Base-by-base conservation (phyloP, 1,139 yeast genomes). In the Lodderomyces parapsilosis region DNA sequence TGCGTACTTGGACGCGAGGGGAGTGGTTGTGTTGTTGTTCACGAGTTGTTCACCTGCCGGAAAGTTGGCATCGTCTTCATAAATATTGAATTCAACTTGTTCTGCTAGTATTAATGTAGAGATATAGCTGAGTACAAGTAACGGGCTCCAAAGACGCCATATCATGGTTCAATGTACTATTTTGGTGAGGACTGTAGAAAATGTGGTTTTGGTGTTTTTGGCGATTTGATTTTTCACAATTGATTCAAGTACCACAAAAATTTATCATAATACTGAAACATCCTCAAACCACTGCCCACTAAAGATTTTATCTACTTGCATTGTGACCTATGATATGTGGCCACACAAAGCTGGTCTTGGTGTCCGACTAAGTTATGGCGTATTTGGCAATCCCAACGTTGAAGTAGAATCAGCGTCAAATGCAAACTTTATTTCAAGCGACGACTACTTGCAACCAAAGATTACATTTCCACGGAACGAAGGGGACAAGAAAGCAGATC, bases 271-370 rank as follows among this genome's bases (percentile, higher is more conserved):
- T n/a, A n/a, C n/a, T n/a, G n/a, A n/a, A n/a, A n/a, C n/a, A n/a
- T n/a, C n/a, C n/a, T n/a, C n/a, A n/a, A n/a, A n/a, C n/a, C n/a
- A n/a, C n/a, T n/a, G n/a, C n/a, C n/a, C n/a, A n/a, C n/a, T n/a
- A n/a, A n/a, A n/a, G n/a, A n/a, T n/a, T n/a, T n/a, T n/a, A n/a
- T n/a, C n/a, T n/a, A n/a, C n/a, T 8, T 20, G 23, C 23, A 8
- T 24, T 24, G 4, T 24, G 6, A 24, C 17, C 14, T 32, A 28
- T 38, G 42, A 18, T 25, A 70, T 71, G 75, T 71, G 76, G 72
- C 76, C 77, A 30, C 61, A 63, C 23, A 71, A 64, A 45, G 49
- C 56, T 33, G 76, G 75, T 1, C 57, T 68, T 23, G 78, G 78
- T 1, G 62, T 57, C 4, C 73, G 67, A 55, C 59, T 72, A 42